Base-by-base conservation (phyloP, 2,329 filamentous ascomycete species). In the Alternaria incomplexa region DNA sequence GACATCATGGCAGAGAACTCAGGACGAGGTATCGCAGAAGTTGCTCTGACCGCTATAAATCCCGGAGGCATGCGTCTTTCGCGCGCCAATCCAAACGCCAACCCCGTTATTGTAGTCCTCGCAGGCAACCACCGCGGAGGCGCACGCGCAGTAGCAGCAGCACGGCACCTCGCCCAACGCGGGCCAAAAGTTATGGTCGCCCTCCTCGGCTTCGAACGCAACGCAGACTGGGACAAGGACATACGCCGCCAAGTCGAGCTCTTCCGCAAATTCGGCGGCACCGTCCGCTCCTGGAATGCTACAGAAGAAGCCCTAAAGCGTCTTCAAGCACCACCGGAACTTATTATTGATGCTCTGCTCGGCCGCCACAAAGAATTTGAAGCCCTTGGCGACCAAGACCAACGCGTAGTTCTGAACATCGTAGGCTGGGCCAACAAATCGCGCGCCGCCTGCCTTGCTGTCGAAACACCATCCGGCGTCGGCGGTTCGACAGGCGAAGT, bases 121-220 rank as follows among this genome's bases (percentile, higher is more conserved):
- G 94, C 93, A 0, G 95, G 96, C n/a, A 98, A 97, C 79, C 95
- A 97, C 79, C 93, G 93, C 69, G 93, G 91, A 1, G 94, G 95
- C 43, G 90, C 92, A 40, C 87, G 95, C 62, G 93, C 93, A 4
- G 86, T 98, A 56, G 92, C 93, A 13, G 93, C 93, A 5, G 93
- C 91, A 26, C 89, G 96, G 5, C 94, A 98, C 77, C 86, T 98
- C 9, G 89, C 92, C 55, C 95, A 94, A 75, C 92, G 94, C 67
- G 91, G 92, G 20, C 84, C 93, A 58, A 90, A 93, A 59, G 89
- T 97, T 40, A 87, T 96, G 48, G 85, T 97, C 7, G 96, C 93
- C 64, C 86, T 98, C 8, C 89, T 97, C 4, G 93, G 93, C 0
- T 89, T 95, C 62, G 93, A 97, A 76, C 89, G 92, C 40, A 92